phyloP scores from a whole-genome alignment of 2,329 filamentous ascomycete genomes.

The Cladosporium sp. region DNA sequence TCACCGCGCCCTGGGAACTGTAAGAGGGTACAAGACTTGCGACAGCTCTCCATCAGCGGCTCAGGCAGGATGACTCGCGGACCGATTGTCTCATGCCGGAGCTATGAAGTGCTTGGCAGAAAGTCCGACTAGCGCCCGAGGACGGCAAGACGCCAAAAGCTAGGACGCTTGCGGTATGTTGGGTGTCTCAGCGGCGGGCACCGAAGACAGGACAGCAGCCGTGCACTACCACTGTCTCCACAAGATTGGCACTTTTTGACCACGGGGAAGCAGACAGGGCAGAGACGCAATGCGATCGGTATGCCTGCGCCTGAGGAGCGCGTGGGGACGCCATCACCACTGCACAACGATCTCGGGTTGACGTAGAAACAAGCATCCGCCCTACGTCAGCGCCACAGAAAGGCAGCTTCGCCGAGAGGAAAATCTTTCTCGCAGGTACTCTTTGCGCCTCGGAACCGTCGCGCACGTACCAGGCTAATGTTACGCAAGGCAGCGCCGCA shows the following conservation, averaged over 20 bases:
- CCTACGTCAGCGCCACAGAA: conserved; percentile 4
- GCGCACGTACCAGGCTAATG: neutral
- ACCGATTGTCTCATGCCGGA: too few relatives aligned
- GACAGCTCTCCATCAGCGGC: too few relatives aligned
- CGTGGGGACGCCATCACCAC: neutral
- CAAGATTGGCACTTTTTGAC: neutral
- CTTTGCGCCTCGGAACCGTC: neutral
- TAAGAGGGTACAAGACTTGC: too few relatives aligned
- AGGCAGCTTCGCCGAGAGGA: neutral
- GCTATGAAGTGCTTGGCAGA: too few relatives aligned
- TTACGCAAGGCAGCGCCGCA: neutral
- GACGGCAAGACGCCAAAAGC: neutral
- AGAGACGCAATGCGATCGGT: neutral
- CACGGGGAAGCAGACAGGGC: conserved; percentile 1
- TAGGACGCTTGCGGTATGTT: neutral
- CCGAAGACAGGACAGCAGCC: neutral
- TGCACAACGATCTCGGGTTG: neutral
- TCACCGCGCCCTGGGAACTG: too few relatives aligned
- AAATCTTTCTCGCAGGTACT: neutral
- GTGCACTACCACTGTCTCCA: neutral
- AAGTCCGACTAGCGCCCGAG: too few relatives aligned
- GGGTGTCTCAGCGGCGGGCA: neutral
- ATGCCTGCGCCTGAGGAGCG: too few relatives aligned
- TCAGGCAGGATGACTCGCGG: too few relatives aligned
- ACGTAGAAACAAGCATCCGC: neutral